A percentile compares a stretch with the other conserved stretches of the same genome.
Conservation (phyloP, 192 early-diverging fungal species). For the Dimargaris verticillata region DNA sequence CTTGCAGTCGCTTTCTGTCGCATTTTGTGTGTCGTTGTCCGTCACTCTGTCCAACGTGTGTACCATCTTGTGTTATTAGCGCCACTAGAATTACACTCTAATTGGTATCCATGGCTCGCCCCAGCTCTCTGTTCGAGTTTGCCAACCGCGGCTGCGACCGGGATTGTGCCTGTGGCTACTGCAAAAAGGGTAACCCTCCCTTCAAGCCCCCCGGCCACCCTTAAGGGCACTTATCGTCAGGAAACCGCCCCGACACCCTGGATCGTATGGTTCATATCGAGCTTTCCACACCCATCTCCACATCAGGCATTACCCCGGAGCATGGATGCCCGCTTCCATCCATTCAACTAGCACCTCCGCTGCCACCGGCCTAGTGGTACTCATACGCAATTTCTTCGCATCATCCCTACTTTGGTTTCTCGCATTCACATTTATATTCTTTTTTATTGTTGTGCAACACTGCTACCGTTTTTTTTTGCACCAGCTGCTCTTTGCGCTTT, state of each 20-base stretch:
- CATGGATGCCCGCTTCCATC: not conserved
- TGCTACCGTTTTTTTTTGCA: too few relatives aligned
- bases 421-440: too few relatives aligned
- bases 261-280: not conserved
- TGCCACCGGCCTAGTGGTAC: not conserved
- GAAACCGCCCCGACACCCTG: not conserved
- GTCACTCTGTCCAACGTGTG: too few relatives aligned
- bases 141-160: slow-evolving; percentile 8
- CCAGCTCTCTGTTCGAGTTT: not conserved
- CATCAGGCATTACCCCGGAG: not conserved
- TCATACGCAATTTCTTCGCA: not conserved
- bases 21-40: too few relatives aligned
- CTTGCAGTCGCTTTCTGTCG: too few relatives aligned
- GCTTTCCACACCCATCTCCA: not conserved
- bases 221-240: not conserved
- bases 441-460: too few relatives aligned
- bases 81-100: too few relatives aligned
- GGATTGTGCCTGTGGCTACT: slow-evolving; percentile 6
- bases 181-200: slow-evolving; percentile 5
- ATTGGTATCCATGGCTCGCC: not conserved
- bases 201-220: slow-evolving; percentile 9
- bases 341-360: not conserved
- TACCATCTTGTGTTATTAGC: too few relatives aligned
- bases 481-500: too few relatives aligned
- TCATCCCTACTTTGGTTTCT: too few relatives aligned